These are phyloP conservation scores for Boechera divaricarpa DNA, from an alignment of 345 rosid genomes.

Conservation along the genomic window DNA sequence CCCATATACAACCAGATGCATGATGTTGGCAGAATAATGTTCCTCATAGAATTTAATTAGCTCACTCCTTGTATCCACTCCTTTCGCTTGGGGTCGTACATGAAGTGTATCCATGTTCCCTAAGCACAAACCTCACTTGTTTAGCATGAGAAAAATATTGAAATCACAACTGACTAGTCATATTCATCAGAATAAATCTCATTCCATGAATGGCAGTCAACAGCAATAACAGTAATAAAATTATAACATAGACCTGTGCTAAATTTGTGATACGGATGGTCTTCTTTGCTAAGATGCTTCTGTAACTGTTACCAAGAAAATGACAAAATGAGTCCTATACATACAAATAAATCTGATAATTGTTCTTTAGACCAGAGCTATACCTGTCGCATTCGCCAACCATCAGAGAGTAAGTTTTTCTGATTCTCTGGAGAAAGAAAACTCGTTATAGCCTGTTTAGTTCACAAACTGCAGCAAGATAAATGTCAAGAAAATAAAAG, in stretches of 20 bases:
- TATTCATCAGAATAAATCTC: constrained; percentile 13
- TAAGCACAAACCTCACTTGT: constrained; percentile 37
- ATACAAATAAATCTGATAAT: not conserved
- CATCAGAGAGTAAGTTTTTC: constrained; percentile 83
- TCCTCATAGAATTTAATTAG: constrained; percentile 84
- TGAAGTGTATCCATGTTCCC: constrained; percentile 92
- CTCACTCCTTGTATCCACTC: constrained; percentile 76
- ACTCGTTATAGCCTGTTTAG: constrained; percentile 23
- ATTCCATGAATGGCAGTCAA: not conserved
- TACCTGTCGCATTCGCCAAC: constrained; percentile 89
- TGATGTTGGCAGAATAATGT: constrained; percentile 87
- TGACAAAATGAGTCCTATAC: not conserved
- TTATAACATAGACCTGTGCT: constrained; percentile 67
- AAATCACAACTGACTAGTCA: constrained; percentile 21
- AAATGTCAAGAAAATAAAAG: not conserved
- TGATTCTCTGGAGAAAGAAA: constrained; percentile 73
- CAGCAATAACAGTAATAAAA: not conserved
- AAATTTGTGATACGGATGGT: constrained; percentile 90
- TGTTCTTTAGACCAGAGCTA: constrained; percentile 15
- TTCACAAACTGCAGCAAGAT: not conserved
- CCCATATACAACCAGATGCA: constrained; percentile 85
- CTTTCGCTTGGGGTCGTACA: constrained; percentile 78
- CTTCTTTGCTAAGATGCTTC: constrained; percentile 75
- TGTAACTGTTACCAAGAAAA: constrained; percentile 60
- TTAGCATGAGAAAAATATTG: constrained; percentile 25